Conservation (phyloP, 2,329 filamentous ascomycete genomes). For the Aspergillus transmontanensis region DNA sequence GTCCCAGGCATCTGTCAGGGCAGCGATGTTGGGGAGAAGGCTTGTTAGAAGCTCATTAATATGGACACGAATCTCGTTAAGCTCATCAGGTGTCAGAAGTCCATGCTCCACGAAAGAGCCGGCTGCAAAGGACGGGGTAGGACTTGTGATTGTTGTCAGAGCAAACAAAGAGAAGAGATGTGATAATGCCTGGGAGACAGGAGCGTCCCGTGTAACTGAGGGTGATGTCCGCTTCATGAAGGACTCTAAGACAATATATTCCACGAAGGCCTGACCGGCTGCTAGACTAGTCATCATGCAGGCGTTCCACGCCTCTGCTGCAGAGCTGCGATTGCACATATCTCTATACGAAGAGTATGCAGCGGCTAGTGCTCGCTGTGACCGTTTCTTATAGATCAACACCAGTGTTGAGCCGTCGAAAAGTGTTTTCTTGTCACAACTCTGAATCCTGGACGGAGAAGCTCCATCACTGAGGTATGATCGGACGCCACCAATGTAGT, state of each 20-base stretch:
- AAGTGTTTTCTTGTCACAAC: neutral
- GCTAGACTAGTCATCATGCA: conserved; percentile 6
- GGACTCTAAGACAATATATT: conserved; percentile 3
- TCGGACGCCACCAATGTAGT: conserved; percentile 1
- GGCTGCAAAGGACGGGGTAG: neutral
- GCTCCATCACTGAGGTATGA: neutral
- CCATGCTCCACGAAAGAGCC: conserved; percentile 6
- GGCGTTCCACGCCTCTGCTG: conserved; percentile 7
- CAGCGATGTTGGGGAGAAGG: conserved; percentile 1
- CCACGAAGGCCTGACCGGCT: conserved; percentile 4
- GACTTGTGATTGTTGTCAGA: conserved; percentile 4
- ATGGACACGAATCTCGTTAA: neutral
- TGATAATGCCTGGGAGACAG: neutral
- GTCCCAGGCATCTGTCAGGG: conserved; percentile 12
- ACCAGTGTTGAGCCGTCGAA: neutral
- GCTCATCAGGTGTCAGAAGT: neutral
- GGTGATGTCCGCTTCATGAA: neutral
- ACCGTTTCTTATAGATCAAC: neutral
- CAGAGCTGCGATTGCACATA: neutral
- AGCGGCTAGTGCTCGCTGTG: neutral
- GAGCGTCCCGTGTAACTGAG: neutral
- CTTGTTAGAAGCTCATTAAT: neutral
- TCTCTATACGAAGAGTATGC: neutral
- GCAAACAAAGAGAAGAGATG: conserved; percentile 7
- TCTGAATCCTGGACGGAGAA: neutral